Percentiles rank a stretch among this genome's conserved stretches.
These are phyloP conservation scores for Madurella fahalii DNA, from an alignment of 2,329 filamentous ascomycete species.

Conservation along the genomic window DNA sequence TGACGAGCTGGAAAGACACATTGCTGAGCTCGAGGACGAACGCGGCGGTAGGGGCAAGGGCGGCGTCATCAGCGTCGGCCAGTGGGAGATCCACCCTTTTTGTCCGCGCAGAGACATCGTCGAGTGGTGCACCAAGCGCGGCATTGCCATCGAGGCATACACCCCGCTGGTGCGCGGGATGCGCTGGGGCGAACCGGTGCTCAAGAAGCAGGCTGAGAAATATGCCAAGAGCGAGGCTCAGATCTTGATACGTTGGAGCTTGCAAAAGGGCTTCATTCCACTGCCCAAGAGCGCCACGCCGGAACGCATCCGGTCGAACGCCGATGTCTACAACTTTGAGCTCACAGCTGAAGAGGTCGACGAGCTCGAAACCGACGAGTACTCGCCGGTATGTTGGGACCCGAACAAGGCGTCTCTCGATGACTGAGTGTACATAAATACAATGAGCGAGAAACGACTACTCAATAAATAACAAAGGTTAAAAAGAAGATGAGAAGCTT, in stretches of 20 bases:
- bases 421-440: neutral
- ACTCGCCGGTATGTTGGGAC: constrained; percentile 30
- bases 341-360: constrained; percentile 54
- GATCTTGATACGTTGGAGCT: constrained; percentile 72
- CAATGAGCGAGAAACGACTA: too few species aligned
- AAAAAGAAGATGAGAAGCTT: too few species aligned
- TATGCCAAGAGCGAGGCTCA: constrained; percentile 72
- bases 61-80: constrained; percentile 75
- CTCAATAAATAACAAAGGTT: too few species aligned
- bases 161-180: constrained; percentile 61
- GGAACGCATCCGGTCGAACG: constrained; percentile 58
- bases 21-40: constrained; percentile 57
- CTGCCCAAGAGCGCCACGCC: constrained; percentile 61
- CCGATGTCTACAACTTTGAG: constrained; percentile 59
- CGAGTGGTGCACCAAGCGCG: constrained; percentile 65
- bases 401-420: constrained; percentile 16
- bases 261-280: constrained; percentile 71
- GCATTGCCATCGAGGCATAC: constrained; percentile 61
- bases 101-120: constrained; percentile 73
- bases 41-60: constrained; percentile 60
- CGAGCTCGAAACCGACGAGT: constrained; percentile 36
- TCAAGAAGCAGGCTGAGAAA: constrained; percentile 64
- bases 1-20: constrained; percentile 56
- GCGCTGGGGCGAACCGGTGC: constrained; percentile 64
- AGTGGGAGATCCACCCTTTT: constrained; percentile 91